Base-by-base conservation (phyloP, 352 stramenopile genomes). In the Globisporangium irregulare region DNA sequence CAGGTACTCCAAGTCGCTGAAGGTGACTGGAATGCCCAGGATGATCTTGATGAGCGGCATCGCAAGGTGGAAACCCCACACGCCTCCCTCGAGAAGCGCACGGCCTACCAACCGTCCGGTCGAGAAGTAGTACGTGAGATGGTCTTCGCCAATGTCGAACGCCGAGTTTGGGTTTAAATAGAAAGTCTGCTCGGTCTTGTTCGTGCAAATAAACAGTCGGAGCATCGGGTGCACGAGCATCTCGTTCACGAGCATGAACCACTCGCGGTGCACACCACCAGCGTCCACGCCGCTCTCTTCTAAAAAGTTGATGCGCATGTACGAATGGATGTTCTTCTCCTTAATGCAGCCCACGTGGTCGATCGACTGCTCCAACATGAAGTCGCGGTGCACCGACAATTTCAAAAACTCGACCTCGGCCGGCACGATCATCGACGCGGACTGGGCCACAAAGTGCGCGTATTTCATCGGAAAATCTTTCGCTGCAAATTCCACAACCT, bases 41-140 rank as follows among this genome's bases (percentile, higher is more conserved):
- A 99, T 91, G 66, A 99, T 90, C 79, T 99, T 99, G 74, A 99
- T 97, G 62, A 99, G 76, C 55, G 97, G 93, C 12, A 95, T 78
- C 7, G 96, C 86, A 51, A 99, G 86, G 69, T 99, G 97, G 51
- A 97, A 96, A 29, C 87, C 79, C 38, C 98, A 92, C 9, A 98
- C 77, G 34, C 97, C 87, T 53, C 94, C 87, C 77, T 99, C 96
- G 1, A 93, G 68, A 32, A 92, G 60, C 2, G 75, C 79, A 1
- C 82, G 79, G 2, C 85, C 84, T 59, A 95, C 74, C 15, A 93
- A 69, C 4, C 85, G 77, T 9, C 84, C 85, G 3, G 79, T 81
- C 9, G 80, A 74, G 55, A 81, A 89, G 55, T 86, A 93, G 64
- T 84, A 89, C 14, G 73, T 67, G 36, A 93, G 66, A 51, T 93